Evolutionary conservation across 2,329 filamentous ascomycete species (phyloP).

Genomic region (Hortaea sp.): DNA sequence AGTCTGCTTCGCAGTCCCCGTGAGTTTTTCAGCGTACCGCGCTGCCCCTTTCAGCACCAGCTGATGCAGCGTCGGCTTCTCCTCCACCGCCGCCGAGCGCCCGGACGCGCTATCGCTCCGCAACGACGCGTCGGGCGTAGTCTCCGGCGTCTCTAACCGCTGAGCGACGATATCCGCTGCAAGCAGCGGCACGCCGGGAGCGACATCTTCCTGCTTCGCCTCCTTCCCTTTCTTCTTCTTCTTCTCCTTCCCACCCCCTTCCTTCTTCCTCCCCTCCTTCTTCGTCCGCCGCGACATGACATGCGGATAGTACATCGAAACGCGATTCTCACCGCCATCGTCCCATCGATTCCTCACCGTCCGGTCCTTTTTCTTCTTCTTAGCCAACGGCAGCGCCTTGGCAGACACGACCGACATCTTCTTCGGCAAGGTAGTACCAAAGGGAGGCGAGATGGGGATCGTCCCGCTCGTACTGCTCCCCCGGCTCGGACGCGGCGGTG

Average conservation of each 20-base stretch:
- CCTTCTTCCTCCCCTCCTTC: constrained; percentile 5
- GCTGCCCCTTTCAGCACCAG: constrained; percentile 10
- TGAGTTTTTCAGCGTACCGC: constrained; percentile 13
- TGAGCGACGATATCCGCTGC: constrained; percentile 14
- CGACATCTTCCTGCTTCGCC: neutral
- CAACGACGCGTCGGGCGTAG: constrained; percentile 4
- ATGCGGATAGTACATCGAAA: constrained; percentile 14
- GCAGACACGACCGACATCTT: neutral
- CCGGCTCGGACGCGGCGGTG: neutral
- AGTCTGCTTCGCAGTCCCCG: neutral
- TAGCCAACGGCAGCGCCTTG: neutral
- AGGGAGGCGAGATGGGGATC: constrained; percentile 25
- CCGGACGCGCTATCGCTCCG: constrained; percentile 1
- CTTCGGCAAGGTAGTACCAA: neutral
- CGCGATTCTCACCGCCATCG: constrained; percentile 6
- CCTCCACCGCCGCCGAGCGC: constrained; percentile 4
- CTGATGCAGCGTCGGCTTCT: constrained; percentile 11
- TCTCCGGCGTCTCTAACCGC: constrained; percentile 3
- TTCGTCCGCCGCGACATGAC: constrained; percentile 12
- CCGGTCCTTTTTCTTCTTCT: neutral
- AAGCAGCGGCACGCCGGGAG: constrained; percentile 11
- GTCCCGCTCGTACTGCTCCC: constrained; percentile 19
- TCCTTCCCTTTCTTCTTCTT: constrained; percentile 2
- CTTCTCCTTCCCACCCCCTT: constrained; percentile 4
- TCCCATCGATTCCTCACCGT: neutral